Percentiles rank a stretch among this genome's conserved stretches.
Evolutionary conservation across 495 filamentous ascomycete species (phyloP).

Genomic region (Rhizodiscina lignyota): DNA sequence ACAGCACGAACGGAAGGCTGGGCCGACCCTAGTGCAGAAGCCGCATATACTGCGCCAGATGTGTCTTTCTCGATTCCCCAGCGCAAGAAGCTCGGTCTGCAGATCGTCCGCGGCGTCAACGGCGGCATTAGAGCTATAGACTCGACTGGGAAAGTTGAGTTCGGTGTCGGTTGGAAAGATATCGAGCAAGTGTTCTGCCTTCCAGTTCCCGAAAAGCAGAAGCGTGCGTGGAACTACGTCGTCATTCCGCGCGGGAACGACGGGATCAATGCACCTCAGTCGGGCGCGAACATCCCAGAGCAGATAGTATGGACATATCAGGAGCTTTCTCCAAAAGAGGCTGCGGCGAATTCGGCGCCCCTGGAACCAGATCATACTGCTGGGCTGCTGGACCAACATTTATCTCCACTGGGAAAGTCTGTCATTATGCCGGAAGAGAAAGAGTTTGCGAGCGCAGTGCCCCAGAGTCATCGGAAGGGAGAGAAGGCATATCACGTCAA

Average conservation of each 20-base stretch:
- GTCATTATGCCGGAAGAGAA: conserved; percentile 54
- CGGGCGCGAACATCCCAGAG: conserved; percentile 24
- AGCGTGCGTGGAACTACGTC: conserved; percentile 78
- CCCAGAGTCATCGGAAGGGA: conserved; percentile 71
- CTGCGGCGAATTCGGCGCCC: conserved; percentile 9
- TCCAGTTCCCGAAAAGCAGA: conserved; percentile 79
- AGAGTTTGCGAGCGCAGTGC: conserved; percentile 60
- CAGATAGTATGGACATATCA: conserved; percentile 60
- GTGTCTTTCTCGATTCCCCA: conserved; percentile 38
- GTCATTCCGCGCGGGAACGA: conserved; percentile 51
- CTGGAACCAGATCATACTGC: conserved; percentile 45
- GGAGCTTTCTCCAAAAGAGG: conserved; percentile 11
- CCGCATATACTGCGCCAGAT: conserved; percentile 9
- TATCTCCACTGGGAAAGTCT: conserved; percentile 34
- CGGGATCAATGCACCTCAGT: conserved; percentile 26
- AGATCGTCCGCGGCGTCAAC: conserved; percentile 35
- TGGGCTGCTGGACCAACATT: conserved; percentile 39
- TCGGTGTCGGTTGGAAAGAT: conserved; percentile 49
- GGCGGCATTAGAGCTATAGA: conserved; percentile 52
- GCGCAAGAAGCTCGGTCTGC: conserved; percentile 79
- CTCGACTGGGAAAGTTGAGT: conserved; percentile 48
- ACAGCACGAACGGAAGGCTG: conserved; percentile 1
- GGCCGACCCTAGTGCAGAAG: conserved; percentile 2
- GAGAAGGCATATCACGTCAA: conserved; percentile 90
- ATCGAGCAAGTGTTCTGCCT: conserved; percentile 56